Evolutionary conservation across 2,329 filamentous ascomycete species (phyloP), one percentile per base, ranked within the genome.

Genomic region (Dothiorella sarmentorum): DNA sequence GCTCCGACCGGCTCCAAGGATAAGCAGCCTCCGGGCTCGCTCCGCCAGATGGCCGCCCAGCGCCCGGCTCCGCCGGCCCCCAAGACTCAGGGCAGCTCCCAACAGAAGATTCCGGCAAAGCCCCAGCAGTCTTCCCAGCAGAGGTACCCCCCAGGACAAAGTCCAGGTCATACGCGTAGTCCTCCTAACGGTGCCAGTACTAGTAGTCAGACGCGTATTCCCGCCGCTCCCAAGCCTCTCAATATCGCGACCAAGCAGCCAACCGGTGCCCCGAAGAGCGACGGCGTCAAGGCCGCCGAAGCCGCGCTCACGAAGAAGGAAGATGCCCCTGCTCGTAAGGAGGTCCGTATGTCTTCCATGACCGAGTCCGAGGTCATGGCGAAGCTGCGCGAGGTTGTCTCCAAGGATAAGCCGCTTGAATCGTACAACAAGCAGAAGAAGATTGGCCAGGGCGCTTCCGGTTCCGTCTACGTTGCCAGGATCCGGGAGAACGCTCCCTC

Each of bases 361-460:
- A 90, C 90, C 9, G 94, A 99, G 76, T 88, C 83, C 63, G 93
- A 99, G 73, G 94, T 99, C 59, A 99, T 99, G 94, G 88, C 90
- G 64, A 94, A 91, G 71, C 82, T 99, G 56, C 89, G 92, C 71
- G 90, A 96, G 64, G 93, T 94, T 7, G 94, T 99, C 1, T 97
- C 92, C 62, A 95, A 96, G 73, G 91, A 96, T 61, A 92, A 96
- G 70, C 94, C 94, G 56, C 89, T 95, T 67, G 80, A 96, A 64
- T 96, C 92, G 22, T 99, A 99, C 79, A 93, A 92, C 69, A 99
- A 99, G 80, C 94, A 97, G 77, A 97, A 97, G 83, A 99, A 99
- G 82, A 97, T 99, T 74, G 94, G 94, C 18, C 94, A 99, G 74
- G 94, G 94, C 76, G 94, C 94, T 58, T 99, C 94, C 62, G 94